phyloP scores from a whole-genome alignment of 2,329 filamentous ascomycete species.

The Cercospora zeina region DNA sequence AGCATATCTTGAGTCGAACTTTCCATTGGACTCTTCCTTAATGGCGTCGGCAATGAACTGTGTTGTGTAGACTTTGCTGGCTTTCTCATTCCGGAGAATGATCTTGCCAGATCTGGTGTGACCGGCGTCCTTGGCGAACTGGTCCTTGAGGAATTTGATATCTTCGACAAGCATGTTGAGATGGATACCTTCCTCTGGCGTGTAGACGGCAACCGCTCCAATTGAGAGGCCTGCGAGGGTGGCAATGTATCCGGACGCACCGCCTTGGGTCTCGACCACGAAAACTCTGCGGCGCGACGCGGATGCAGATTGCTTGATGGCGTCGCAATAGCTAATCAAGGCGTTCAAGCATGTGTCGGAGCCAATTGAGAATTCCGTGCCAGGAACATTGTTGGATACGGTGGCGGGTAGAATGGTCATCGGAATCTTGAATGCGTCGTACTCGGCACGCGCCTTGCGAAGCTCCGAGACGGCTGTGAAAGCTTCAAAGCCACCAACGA shows the following conservation, averaged over 20 bases:
- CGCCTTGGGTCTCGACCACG: slow-evolving; percentile 96
- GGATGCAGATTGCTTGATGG: slow-evolving; percentile 94
- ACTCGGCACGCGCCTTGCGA: slow-evolving; percentile 73
- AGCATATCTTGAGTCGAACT: slow-evolving; percentile 88
- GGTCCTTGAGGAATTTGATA: slow-evolving; percentile 82
- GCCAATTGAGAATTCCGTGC: slow-evolving; percentile 94
- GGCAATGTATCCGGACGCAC: slow-evolving; percentile 88
- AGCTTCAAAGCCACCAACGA: slow-evolving; percentile 89
- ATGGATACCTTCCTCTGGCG: slow-evolving; percentile 91
- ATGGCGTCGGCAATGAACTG: slow-evolving; percentile 96
- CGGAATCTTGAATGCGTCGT: slow-evolving; percentile 85
- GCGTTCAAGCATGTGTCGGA: slow-evolving; percentile 97
- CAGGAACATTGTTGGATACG: slow-evolving; percentile 97
- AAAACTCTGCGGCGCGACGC: slow-evolving; percentile 92
- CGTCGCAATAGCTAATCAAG: slow-evolving; percentile 91
- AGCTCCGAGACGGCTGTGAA: slow-evolving; percentile 90
- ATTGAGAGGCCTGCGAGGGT: slow-evolving; percentile 89
- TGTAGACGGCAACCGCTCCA: slow-evolving; percentile 90
- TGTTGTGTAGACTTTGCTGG: slow-evolving; percentile 84
- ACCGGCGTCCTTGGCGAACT: slow-evolving; percentile 81
- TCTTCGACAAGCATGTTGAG: slow-evolving; percentile 90
- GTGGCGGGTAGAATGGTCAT: slow-evolving; percentile 92
- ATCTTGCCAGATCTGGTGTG: slow-evolving; percentile 88
- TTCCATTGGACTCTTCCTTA: slow-evolving; percentile 84
- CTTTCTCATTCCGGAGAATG: slow-evolving; percentile 95